These are phyloP conservation scores for Trametes sanguinea DNA, from an alignment of 768 basidiomycete species.

Conservation along the genomic window DNA sequence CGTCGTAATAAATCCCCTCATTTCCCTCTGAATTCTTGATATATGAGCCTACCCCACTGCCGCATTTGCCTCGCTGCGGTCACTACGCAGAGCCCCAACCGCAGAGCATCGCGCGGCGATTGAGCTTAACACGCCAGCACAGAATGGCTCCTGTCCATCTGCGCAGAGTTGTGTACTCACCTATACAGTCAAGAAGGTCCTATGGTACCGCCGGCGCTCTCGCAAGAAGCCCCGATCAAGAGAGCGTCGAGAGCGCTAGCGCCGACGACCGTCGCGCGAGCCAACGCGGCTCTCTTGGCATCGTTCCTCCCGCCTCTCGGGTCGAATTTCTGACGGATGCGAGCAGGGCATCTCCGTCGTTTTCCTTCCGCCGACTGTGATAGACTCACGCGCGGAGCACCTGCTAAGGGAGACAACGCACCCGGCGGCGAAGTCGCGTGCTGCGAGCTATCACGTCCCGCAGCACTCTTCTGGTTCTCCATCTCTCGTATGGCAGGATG, in stretches of 20 bases:
- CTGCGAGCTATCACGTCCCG: background rate
- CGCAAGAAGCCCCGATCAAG: background rate
- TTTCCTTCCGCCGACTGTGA: background rate
- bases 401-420: background rate
- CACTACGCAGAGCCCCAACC: background rate
- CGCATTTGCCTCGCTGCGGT: slow-evolving; percentile 5
- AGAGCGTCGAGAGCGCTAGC: background rate
- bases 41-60: background rate
- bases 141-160: background rate
- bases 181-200: background rate
- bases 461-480: background rate
- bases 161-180: background rate
- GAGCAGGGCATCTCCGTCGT: background rate
- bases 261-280: slow-evolving; percentile 15
- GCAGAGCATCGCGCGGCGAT: background rate
- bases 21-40: background rate
- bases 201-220: background rate
- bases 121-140: background rate
- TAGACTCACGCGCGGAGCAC: no score
- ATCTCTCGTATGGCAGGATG: background rate
- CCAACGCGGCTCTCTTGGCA: background rate
- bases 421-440: background rate
- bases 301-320: background rate
- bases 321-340: background rate
- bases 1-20: slow-evolving; percentile 4